phyloP scores from a whole-genome alignment of 257 asterid species.

The Solanum tarijense region DNA sequence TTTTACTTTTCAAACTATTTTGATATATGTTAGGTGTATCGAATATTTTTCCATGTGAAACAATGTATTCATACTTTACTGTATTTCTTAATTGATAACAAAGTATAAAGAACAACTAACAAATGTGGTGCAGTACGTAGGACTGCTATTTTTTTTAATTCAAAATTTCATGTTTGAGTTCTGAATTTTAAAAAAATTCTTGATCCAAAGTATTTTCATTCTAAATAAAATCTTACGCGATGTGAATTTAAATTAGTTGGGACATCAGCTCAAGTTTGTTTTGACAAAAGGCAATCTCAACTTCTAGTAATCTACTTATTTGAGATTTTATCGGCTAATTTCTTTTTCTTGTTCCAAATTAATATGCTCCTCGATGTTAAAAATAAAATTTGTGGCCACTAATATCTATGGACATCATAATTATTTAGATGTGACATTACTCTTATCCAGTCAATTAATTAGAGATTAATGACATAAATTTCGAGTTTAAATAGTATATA shows the following conservation, averaged over 20 bases:
- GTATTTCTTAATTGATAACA: neutral
- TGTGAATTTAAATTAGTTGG: too few relatives aligned
- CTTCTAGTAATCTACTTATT: neutral
- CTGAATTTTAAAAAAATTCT: too few relatives aligned
- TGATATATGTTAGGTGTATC: too few relatives aligned
- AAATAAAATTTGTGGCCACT: neutral
- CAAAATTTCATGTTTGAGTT: too few relatives aligned
- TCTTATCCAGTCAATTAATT: neutral
- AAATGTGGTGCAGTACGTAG: too few relatives aligned
- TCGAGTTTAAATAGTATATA: neutral
- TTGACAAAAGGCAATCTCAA: too few relatives aligned
- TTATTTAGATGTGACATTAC: neutral
- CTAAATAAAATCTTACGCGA: too few relatives aligned
- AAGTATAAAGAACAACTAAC: neutral
- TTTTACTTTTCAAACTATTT: neutral
- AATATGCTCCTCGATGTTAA: neutral
- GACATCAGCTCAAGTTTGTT: too few relatives aligned
- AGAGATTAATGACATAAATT: neutral
- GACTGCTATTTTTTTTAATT: too few relatives aligned
- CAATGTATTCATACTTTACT: neutral
- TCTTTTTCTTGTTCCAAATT: neutral
- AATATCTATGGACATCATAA: neutral
- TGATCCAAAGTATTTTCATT: too few relatives aligned
- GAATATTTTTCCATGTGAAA: neutral
- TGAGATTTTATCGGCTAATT: neutral